Evolutionary conservation across 805 yeast genomes (phyloP).

Genomic region (Candida ovalis): DNA sequence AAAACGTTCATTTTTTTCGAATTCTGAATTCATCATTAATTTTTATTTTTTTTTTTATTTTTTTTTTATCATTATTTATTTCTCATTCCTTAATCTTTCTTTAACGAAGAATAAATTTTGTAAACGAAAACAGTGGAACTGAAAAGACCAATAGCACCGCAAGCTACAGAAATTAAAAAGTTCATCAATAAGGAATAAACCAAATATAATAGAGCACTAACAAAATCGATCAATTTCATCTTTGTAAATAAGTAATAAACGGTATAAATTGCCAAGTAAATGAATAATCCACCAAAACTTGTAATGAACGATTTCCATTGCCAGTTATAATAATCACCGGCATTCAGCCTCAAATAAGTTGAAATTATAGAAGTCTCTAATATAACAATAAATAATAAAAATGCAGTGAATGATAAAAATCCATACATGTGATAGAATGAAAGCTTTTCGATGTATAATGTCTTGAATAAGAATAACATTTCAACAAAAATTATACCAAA

Average conservation of each 20-base stretch:
- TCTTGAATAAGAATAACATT: conserved; percentile 63
- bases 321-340: conserved; percentile 61
- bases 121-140: conserved; percentile 65
- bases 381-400: conserved; percentile 58
- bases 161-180: conserved; percentile 57
- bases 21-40: background rate
- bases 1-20: too few relatives aligned
- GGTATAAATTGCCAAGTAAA: conserved; percentile 66
- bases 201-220: conserved; percentile 64
- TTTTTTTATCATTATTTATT: background rate
- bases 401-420: conserved; percentile 59
- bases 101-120: conserved; percentile 48
- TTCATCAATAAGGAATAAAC: conserved; percentile 68
- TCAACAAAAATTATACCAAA: conserved; percentile 81
- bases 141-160: conserved; percentile 72
- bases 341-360: conserved; percentile 54
- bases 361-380: conserved; percentile 70
- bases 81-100: conserved; percentile 7
- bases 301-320: conserved; percentile 77
- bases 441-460: conserved; percentile 77
- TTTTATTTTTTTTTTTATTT: background rate
- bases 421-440: conserved; percentile 80
- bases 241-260: conserved; percentile 58
- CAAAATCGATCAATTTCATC: conserved; percentile 61
- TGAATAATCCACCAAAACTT: conserved; percentile 65